phyloP scores from a whole-genome alignment of 1,139 yeast genomes.

The Blastobotrys serpentis region DNA sequence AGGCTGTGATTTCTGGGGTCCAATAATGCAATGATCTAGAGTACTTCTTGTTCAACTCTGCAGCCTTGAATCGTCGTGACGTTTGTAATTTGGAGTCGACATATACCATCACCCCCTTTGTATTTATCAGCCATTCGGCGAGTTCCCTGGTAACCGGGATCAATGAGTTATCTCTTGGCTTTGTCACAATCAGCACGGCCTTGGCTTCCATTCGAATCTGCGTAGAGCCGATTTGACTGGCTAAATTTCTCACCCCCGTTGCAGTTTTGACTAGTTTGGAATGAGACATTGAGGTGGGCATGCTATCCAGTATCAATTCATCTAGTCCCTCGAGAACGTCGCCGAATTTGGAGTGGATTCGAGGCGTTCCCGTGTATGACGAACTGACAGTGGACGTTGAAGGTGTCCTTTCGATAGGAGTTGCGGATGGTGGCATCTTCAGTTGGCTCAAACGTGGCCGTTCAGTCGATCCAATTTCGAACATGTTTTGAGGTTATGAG shows the following conservation, averaged over 20 bases:
- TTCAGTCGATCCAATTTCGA: background rate
- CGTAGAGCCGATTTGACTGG: constrained; percentile 71
- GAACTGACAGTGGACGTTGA: constrained; percentile 3
- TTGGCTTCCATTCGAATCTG: constrained; percentile 68
- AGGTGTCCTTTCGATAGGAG: background rate
- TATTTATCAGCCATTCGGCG: constrained; percentile 65
- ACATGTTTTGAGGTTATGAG: no score
- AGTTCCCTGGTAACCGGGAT: constrained; percentile 72
- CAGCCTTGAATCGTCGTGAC: constrained; percentile 62
- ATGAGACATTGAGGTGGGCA: constrained; percentile 23
- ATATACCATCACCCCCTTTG: constrained; percentile 53
- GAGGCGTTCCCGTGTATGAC: constrained; percentile 20
- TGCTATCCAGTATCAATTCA: constrained; percentile 26
- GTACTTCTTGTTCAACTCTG: constrained; percentile 37
- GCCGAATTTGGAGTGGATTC: constrained; percentile 29
- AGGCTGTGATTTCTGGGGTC: constrained; percentile 56
- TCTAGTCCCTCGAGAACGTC: constrained; percentile 29
- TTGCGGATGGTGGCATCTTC: background rate
- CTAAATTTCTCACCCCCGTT: constrained; percentile 77
- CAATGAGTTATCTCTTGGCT: constrained; percentile 77
- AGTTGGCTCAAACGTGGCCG: constrained; percentile 4
- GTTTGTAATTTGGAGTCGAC: constrained; percentile 64
- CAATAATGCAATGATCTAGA: constrained; percentile 53
- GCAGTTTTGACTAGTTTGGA: constrained; percentile 60
- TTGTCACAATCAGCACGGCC: constrained; percentile 77